A percentile compares a stretch with the other conserved stretches of the same genome.
Evolutionary conservation across 176 grass and related monocot genomes (phyloP).

Genomic region (Chloris gayana): DNA sequence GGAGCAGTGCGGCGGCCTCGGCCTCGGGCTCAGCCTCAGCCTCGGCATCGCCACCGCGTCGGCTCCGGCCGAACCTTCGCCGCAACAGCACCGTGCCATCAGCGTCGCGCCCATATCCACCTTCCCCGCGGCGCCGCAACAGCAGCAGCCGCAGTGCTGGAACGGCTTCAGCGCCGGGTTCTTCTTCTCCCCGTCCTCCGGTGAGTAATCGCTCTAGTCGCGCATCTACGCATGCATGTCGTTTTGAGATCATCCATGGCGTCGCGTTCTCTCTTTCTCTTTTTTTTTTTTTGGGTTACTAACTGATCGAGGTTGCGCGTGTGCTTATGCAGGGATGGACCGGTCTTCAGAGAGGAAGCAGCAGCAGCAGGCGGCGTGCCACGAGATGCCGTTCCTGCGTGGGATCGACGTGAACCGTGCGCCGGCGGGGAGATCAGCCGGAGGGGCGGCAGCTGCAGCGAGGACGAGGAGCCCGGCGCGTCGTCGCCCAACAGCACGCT

Average conservation of each 20-base stretch:
- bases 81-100: not conserved
- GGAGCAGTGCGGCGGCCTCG: constrained; percentile 16
- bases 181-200: constrained; percentile 39
- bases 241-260: not conserved
- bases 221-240: not conserved
- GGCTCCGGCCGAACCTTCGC: not conserved
- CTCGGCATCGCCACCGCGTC: constrained; percentile 47
- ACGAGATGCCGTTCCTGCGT: constrained; percentile 61
- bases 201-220: not conserved
- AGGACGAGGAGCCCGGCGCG: constrained; percentile 70
- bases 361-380: not conserved
- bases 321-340: constrained; percentile 28
- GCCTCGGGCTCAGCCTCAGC: constrained; percentile 61
- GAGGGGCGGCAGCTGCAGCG: constrained; percentile 40
- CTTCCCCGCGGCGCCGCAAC: not conserved
- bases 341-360: constrained; percentile 18
- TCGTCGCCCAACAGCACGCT: constrained; percentile 86
- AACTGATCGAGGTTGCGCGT: not conserved
- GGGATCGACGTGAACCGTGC: constrained; percentile 84
- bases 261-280: not conserved
- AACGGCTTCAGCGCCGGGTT: constrained; percentile 34
- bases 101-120: constrained; percentile 19
- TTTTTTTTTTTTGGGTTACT: not conserved
- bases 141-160: constrained; percentile 33
- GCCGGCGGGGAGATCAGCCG: constrained; percentile 18